phyloP scores from a whole-genome alignment of 2,329 filamentous ascomycete genomes.

The Epichloe amarillans region DNA sequence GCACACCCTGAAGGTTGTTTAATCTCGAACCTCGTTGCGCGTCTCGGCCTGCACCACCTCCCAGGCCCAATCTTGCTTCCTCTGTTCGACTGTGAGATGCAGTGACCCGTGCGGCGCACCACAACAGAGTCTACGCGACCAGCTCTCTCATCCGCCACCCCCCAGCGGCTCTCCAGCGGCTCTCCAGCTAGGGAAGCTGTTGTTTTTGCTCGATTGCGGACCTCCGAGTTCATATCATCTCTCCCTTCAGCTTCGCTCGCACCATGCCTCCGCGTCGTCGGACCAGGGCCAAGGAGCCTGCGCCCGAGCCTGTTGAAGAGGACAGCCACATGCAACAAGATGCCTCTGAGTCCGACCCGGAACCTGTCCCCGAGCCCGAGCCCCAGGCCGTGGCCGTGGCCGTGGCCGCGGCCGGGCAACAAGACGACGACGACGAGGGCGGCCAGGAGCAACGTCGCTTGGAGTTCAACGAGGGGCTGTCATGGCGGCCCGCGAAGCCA shows the following conservation, averaged over 20 bases:
- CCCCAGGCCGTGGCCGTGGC: constrained; percentile 2
- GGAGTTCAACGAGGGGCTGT: constrained; percentile 72
- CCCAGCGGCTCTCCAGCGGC: constrained; percentile 1
- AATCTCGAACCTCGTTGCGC: constrained; percentile 1
- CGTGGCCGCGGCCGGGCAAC: background rate
- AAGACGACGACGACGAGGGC: constrained; percentile 6
- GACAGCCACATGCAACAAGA: constrained; percentile 10
- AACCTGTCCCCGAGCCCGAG: constrained; percentile 3
- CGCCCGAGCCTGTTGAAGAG: constrained; percentile 15
- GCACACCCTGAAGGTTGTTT: background rate
- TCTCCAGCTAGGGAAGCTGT: constrained; percentile 1
- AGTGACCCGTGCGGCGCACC: constrained; percentile 11
- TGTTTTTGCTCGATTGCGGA: background rate
- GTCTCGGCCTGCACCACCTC: constrained; percentile 1
- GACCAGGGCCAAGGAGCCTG: constrained; percentile 19
- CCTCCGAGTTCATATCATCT: constrained; percentile 5
- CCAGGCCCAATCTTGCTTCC: background rate
- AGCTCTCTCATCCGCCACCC: constrained; percentile 4
- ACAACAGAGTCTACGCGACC: constrained; percentile 8
- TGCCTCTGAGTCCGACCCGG: constrained; percentile 9
- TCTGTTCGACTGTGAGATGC: constrained; percentile 11
- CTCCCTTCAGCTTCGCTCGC: constrained; percentile 9
- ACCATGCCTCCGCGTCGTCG: constrained; percentile 26
- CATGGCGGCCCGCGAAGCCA: constrained; percentile 83
- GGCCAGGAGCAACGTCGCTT: constrained; percentile 30